Conservation (phyloP, 306 rosid species). For the Abrus precatorius region DNA sequence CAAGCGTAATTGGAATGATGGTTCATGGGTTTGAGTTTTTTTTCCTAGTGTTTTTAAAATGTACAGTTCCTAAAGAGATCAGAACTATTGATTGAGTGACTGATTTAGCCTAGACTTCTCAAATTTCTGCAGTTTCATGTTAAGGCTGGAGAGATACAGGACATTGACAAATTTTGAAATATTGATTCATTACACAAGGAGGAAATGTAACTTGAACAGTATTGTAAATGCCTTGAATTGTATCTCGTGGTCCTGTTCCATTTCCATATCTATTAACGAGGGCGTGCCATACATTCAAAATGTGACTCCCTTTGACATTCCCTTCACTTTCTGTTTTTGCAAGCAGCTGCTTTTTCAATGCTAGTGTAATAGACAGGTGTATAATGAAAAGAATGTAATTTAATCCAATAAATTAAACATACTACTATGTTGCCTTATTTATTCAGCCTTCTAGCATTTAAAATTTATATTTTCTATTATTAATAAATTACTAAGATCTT, state of each 20-base stretch:
- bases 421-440: not conserved
- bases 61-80: slow-evolving; percentile 80
- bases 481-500: not conserved
- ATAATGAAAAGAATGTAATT: not conserved
- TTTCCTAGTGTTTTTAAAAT: slow-evolving; percentile 57
- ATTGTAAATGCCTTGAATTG: slow-evolving; percentile 60
- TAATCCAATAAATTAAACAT: not conserved
- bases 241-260: slow-evolving; percentile 34
- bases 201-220: slow-evolving; percentile 68
- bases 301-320: not conserved
- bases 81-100: slow-evolving; percentile 63
- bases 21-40: slow-evolving; percentile 60
- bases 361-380: not conserved
- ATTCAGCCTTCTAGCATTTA: not conserved
- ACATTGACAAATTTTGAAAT: slow-evolving; percentile 80
- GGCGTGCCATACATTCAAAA: not conserved
- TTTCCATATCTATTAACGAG: not conserved
- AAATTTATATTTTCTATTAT: not conserved
- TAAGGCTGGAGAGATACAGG: slow-evolving; percentile 57
- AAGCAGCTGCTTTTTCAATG: not conserved
- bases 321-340: not conserved
- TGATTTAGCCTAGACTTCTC: slow-evolving; percentile 63
- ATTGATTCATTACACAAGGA: slow-evolving; percentile 81
- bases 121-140: slow-evolving; percentile 52
- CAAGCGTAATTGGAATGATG: slow-evolving; percentile 63